Conservation (phyloP, 2,329 filamentous ascomycete species). For the Phaeosphaeria sp. region DNA sequence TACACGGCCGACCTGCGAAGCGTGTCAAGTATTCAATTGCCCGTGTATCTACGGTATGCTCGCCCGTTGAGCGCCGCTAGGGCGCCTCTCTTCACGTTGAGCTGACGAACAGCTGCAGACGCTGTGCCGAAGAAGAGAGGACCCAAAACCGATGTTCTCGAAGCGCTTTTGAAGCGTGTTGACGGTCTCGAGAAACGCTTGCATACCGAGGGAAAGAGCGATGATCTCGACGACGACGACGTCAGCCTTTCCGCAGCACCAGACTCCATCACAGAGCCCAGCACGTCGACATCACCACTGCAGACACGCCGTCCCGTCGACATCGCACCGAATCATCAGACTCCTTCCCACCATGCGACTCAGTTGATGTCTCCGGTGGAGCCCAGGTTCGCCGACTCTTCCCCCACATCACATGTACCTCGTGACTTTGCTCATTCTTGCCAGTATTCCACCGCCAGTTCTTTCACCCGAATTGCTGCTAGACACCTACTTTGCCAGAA, state of each 20-base stretch:
- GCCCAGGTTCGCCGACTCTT: conserved; percentile 37
- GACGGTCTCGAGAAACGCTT: conserved; percentile 83
- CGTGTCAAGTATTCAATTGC: conserved; percentile 88
- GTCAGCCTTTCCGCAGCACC: conserved; percentile 29
- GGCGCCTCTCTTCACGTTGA: conserved; percentile 5
- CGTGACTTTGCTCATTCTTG: conserved; percentile 22
- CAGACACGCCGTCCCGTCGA: conserved; percentile 33
- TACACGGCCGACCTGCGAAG: conserved; percentile 82
- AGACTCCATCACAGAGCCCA: conserved; percentile 26
- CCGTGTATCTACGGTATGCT: conserved; percentile 82
- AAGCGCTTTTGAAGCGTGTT: conserved; percentile 82
- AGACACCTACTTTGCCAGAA: conserved; percentile 79
- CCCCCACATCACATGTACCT: conserved; percentile 9
- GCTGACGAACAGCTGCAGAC: conserved; percentile 60
- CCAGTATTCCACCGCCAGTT: conserved; percentile 49
- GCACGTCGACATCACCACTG: conserved; percentile 24
- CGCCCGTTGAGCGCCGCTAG: conserved; percentile 9
- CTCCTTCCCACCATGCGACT: conserved; percentile 31
- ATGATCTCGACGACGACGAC: conserved; percentile 44
- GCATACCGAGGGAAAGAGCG: conserved; percentile 62
- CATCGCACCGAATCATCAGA: conserved; percentile 29
- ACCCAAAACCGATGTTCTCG: conserved; percentile 87
- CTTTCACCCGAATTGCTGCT: conserved; percentile 69
- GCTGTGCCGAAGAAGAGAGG: conserved; percentile 89
- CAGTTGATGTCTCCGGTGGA: conserved; percentile 48